A percentile compares a stretch with the other conserved stretches of the same genome.
Conservation (phyloP, 208 protist genomes). For the Endotrypanum monterogeii region DNA sequence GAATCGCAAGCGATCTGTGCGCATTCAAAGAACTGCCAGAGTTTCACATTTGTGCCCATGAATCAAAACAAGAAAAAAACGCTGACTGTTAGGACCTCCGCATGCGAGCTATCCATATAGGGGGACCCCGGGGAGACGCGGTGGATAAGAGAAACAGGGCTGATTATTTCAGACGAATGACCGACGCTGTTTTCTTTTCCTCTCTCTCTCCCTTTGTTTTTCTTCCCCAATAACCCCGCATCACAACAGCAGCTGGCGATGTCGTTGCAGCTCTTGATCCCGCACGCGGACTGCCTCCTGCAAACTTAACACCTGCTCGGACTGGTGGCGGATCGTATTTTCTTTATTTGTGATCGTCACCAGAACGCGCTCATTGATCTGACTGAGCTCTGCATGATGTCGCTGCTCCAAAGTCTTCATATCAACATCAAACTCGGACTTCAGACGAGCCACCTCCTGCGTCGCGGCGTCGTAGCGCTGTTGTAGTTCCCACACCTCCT, state of each 20-base stretch:
- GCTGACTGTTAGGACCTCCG: too few species aligned
- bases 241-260: conserved; percentile 53
- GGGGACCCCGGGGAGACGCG: background rate
- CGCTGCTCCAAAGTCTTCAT: conserved; percentile 70
- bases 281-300: conserved; percentile 74
- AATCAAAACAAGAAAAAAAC: too few species aligned
- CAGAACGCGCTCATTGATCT: conserved; percentile 84
- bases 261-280: conserved; percentile 73
- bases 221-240: too few species aligned
- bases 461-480: conserved; percentile 38
- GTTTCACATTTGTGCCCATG: too few species aligned
- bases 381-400: conserved; percentile 70
- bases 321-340: conserved; percentile 62
- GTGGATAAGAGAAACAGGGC: background rate
- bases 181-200: background rate
- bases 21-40: too few species aligned
- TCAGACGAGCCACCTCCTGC: conserved; percentile 41
- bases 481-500: conserved; percentile 54
- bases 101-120: too few species aligned
- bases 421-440: conserved; percentile 49
- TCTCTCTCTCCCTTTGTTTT: background rate
- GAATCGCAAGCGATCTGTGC: too few species aligned
- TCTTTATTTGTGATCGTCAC: conserved; percentile 82
- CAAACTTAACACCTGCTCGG: conserved; percentile 68
- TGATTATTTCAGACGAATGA: too few species aligned